phyloP scores from a whole-genome alignment of 371 early-diverging fungal species.

The Ordospora colligata region DNA sequence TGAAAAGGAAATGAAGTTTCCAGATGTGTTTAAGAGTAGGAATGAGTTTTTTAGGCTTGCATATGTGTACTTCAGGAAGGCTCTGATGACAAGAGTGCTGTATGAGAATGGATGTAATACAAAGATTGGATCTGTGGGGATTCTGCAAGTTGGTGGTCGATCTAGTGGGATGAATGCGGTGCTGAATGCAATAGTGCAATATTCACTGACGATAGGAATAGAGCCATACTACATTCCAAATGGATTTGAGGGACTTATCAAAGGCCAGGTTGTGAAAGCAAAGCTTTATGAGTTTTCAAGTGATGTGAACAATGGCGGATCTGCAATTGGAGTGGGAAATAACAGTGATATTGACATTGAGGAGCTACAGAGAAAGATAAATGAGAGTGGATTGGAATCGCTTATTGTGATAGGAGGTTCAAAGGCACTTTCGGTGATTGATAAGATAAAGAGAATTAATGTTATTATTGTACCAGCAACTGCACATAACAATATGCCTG shows the following conservation, averaged over 20 bases:
- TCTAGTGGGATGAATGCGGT: conserved; percentile 95
- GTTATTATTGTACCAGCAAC: conserved; percentile 87
- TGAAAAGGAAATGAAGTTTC: background rate
- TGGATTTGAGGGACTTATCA: conserved; percentile 82
- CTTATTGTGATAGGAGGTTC: conserved; percentile 85
- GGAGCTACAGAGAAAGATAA: conserved; percentile 76
- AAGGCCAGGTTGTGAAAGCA: conserved; percentile 61
- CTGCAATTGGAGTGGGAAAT: conserved; percentile 81
- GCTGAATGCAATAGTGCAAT: conserved; percentile 74
- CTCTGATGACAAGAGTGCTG: background rate
- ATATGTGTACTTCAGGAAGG: background rate
- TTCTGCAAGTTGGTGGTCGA: conserved; percentile 83
- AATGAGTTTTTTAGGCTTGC: conserved; percentile 22
- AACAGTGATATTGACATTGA: conserved; percentile 68
- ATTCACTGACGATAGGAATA: conserved; percentile 73
- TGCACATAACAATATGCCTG: conserved; percentile 91
- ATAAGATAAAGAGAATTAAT: conserved; percentile 64
- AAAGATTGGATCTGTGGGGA: conserved; percentile 67
- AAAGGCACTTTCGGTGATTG: conserved; percentile 70
- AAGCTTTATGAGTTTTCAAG: conserved; percentile 65
- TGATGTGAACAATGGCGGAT: conserved; percentile 81
- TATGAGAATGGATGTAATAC: background rate
- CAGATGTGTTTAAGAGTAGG: conserved; percentile 7
- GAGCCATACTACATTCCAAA: conserved; percentile 73
- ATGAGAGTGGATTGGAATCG: conserved; percentile 73